These are phyloP conservation scores for Tylopilus vinaceipallidus DNA, from an alignment of 768 basidiomycete species.

Conservation along the genomic window DNA sequence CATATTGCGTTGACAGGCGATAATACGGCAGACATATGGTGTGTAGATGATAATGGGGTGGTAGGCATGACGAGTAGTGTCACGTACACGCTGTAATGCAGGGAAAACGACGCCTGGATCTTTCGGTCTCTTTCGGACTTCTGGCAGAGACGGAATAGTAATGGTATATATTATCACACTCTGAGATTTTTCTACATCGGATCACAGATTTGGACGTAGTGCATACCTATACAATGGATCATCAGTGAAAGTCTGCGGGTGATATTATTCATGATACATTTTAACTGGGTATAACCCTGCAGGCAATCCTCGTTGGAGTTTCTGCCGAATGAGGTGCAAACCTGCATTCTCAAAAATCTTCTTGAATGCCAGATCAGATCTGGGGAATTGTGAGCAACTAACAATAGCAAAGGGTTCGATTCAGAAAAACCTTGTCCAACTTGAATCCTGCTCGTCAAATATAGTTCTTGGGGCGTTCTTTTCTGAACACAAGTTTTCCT, in stretches of 20 bases:
- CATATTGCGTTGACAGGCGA: slow-evolving; percentile 41
- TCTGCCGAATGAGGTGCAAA: slow-evolving; percentile 65
- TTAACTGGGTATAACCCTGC: slow-evolving; percentile 80
- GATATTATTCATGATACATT: slow-evolving; percentile 48
- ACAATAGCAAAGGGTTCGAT: not conserved
- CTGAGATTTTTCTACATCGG: not conserved
- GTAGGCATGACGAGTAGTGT: slow-evolving; percentile 69
- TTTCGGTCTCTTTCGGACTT: not conserved
- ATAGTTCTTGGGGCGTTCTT: slow-evolving; percentile 49
- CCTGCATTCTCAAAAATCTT: slow-evolving; percentile 71
- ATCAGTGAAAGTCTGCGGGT: slow-evolving; percentile 5
- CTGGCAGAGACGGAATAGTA: no score
- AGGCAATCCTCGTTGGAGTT: slow-evolving; percentile 82
- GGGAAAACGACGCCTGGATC: not conserved
- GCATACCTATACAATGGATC: slow-evolving; percentile 24
- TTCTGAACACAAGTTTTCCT: slow-evolving; percentile 86
- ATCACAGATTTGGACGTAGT: slow-evolving; percentile 13
- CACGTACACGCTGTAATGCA: slow-evolving; percentile 19
- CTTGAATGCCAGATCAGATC: slow-evolving; percentile 85
- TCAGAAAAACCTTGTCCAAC: slow-evolving; percentile 71
- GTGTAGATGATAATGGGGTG: slow-evolving; percentile 51
- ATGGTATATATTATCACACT: not conserved
- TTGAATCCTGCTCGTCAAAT: slow-evolving; percentile 88
- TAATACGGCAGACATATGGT: slow-evolving; percentile 52
- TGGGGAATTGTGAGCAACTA: slow-evolving; percentile 30